Base-by-base conservation (phyloP, 2,329 filamentous ascomycete species). In the Paecilomyces sp. region DNA sequence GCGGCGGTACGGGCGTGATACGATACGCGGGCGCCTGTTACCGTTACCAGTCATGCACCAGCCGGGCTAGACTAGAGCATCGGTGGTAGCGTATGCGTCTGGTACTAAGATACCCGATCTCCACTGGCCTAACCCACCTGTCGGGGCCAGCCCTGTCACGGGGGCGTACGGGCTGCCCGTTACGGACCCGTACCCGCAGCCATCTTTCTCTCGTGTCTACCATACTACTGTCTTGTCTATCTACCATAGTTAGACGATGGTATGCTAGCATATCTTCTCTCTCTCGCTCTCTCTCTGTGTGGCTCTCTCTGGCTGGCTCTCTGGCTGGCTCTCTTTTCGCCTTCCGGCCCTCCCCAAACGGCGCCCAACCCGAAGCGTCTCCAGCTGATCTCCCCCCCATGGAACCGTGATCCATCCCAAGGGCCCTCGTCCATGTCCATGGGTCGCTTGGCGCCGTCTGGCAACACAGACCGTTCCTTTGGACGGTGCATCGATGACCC, bases 361-460 rank as follows among this genome's bases (percentile, higher is more conserved):
- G 58, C 55, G 59, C 59, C 56, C 59, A 58, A 58, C 57, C 47
- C 58, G 55, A 58, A 30, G 57, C 22, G 22, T 69, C 70, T 24
- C 33, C 55, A 72, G 69, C 69, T 72, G 70, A 72, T 70, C 41
- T 65, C 58, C 65, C 58, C 61, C 25, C 25, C 64, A 64, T 67
- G 62, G 66, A 67, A 66, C 65, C 66, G 65, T 61, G 58, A 62
- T 66, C 65, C 65, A 64, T 66, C 64, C 65, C 64, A 62, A 62
- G 63, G 60, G 63, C 65, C 70, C 70, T 68, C 68, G 63, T 72
- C 72, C 70, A 73, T 68, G 67, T 69, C 71, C 66, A 73, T 68
- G 72, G 72, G 71, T 72, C 68, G 64, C 15, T 63, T 70, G 70
- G 67, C 67, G 22, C n/a, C 51, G 28, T 25, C 51, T 28, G 68